phyloP scores from a whole-genome alignment of 164 flowering plant genomes.

The Pachysandra terminalis region DNA sequence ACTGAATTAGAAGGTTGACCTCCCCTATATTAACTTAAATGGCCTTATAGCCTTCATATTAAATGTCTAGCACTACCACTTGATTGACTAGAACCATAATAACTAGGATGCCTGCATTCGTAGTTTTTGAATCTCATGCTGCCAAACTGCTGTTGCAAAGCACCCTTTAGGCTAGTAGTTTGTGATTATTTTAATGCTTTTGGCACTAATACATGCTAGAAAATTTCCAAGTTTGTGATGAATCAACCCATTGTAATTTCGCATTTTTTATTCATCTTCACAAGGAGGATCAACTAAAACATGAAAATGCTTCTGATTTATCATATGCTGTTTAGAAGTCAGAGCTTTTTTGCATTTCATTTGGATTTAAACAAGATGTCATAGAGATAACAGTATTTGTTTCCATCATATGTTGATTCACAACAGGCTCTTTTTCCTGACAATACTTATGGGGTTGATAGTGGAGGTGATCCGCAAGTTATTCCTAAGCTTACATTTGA shows the following conservation, averaged over 20 bases:
- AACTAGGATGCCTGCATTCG: too few species aligned
- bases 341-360: not conserved
- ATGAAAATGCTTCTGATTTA: slow-evolving; percentile 1
- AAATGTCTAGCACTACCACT: too few species aligned
- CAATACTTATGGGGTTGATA: slow-evolving; percentile 96
- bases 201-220: not conserved
- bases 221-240: not conserved
- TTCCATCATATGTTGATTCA: not conserved
- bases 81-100: too few species aligned
- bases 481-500: slow-evolving; percentile 91
- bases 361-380: too few species aligned
- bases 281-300: not conserved
- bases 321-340: not conserved
- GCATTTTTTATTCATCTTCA: not conserved
- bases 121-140: too few species aligned
- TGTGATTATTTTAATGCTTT: too few species aligned
- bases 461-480: slow-evolving; percentile 96
- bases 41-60: too few species aligned
- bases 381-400: not conserved
- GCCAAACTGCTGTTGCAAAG: too few species aligned
- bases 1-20: too few species aligned
- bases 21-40: too few species aligned
- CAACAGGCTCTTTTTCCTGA: slow-evolving; percentile 87
- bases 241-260: not conserved
- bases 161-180: too few species aligned